A percentile compares a stretch with the other conserved stretches of the same genome.
Evolutionary conservation across 768 basidiomycete species (phyloP).

Genomic region (Cystofilobasidium bisporidii): DNA sequence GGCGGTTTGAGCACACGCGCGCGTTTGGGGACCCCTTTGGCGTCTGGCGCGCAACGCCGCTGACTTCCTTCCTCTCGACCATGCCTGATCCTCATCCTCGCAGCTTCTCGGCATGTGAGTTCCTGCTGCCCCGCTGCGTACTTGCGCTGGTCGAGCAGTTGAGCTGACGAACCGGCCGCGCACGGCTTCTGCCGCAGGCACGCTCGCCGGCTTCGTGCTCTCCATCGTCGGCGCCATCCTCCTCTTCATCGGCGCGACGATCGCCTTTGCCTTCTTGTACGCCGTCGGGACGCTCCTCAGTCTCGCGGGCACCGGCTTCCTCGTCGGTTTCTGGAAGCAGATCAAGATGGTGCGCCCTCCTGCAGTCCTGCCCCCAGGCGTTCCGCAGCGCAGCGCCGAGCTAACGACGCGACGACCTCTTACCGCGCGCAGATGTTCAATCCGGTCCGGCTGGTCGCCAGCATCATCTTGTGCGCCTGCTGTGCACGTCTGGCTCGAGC

Average conservation of each 20-base stretch:
- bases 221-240: conserved; percentile 70
- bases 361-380: background rate
- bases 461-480: conserved; percentile 10
- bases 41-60: too few relatives aligned
- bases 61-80: too few relatives aligned
- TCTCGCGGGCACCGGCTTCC: conserved; percentile 78
- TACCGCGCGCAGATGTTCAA: conserved; percentile 73
- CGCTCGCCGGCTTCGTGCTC: conserved; percentile 60
- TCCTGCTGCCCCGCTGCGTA: background rate
- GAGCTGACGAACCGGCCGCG: too few relatives aligned
- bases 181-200: conserved; percentile 11
- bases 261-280: conserved; percentile 69
- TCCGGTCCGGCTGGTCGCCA: conserved; percentile 52
- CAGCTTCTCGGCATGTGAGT: conserved; percentile 3
- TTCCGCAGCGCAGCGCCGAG: background rate
- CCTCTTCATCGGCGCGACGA: conserved; percentile 59
- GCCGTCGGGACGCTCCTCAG: conserved; percentile 70
- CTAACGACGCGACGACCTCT: background rate
- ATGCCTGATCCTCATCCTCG: background rate
- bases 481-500: background rate
- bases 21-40: background rate
- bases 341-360: conserved; percentile 56
- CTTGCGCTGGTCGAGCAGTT: background rate
- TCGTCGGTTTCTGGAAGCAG: conserved; percentile 59
- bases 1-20: background rate